These are phyloP conservation scores for Taiwanofungus camphoratus DNA, from an alignment of 1,284 basidiomycete species.

Conservation along the genomic window DNA sequence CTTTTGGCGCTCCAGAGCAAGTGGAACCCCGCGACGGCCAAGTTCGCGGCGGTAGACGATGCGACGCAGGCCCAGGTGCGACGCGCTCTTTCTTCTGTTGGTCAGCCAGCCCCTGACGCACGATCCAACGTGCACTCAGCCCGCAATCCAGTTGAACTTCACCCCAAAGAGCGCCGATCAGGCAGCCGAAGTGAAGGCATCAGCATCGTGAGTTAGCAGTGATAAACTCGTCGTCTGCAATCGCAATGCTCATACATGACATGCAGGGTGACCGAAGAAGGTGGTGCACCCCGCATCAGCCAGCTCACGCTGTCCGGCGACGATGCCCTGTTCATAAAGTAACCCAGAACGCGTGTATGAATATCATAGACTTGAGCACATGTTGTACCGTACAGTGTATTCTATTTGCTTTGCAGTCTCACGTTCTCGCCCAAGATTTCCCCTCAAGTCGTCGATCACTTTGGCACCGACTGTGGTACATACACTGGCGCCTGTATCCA, in stretches of 20 bases:
- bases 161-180: background rate
- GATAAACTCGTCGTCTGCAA: slow-evolving; percentile 3
- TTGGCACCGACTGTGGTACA: no score
- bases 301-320: slow-evolving; percentile 22
- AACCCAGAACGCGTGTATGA: background rate
- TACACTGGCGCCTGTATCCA: no score
- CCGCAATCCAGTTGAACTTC: background rate
- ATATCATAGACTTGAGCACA: no score
- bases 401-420: no score
- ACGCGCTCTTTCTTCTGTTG: background rate
- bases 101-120: background rate
- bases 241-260: background rate
- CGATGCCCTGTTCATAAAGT: slow-evolving; percentile 15
- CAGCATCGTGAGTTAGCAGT: slow-evolving; percentile 3
- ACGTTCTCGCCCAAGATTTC: no score
- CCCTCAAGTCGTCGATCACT: no score
- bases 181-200: slow-evolving; percentile 2
- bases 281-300: slow-evolving; percentile 20
- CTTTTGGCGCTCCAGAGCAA: slow-evolving; percentile 25
- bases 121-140: background rate
- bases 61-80: slow-evolving; percentile 10
- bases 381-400: no score
- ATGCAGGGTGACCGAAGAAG: slow-evolving; percentile 14
- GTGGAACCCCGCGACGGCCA: slow-evolving; percentile 19
- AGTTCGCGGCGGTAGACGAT: slow-evolving; percentile 13